These are phyloP conservation scores for Jamesozyma hellenica DNA, from an alignment of 805 yeast genomes.

Conservation along the genomic window DNA sequence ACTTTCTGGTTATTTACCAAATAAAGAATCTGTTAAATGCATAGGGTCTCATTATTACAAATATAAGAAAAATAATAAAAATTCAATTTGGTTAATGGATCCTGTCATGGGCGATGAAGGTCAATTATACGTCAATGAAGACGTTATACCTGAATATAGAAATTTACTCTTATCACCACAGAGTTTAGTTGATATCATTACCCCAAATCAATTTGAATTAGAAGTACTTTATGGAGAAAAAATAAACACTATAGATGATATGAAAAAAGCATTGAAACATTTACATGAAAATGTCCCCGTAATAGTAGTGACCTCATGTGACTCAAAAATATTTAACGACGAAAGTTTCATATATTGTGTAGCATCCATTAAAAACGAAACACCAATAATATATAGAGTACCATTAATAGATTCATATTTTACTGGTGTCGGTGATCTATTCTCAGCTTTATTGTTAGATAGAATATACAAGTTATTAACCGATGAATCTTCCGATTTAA, in stretches of 20 bases:
- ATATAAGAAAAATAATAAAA: constrained; percentile 30
- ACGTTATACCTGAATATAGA: constrained; percentile 51
- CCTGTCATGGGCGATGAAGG: constrained; percentile 82
- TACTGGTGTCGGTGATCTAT: constrained; percentile 91
- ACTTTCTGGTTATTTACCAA: constrained; percentile 62
- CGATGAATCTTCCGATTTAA: constrained; percentile 1
- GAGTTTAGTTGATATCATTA: constrained; percentile 55
- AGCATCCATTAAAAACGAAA: constrained; percentile 30
- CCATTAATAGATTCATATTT: constrained; percentile 69
- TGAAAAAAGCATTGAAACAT: constrained; percentile 37
- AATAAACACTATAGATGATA: constrained; percentile 32
- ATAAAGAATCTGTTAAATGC: constrained; percentile 37
- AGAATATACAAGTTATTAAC: constrained; percentile 35
- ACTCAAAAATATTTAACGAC: constrained; percentile 18
- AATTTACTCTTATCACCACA: constrained; percentile 29
- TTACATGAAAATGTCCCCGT: constrained; percentile 35
- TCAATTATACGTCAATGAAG: constrained; percentile 49
- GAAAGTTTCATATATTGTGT: constrained; percentile 33
- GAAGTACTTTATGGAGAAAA: constrained; percentile 54
- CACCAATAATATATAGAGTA: constrained; percentile 32
- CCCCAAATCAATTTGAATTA: constrained; percentile 87
- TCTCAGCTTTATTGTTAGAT: constrained; percentile 69
- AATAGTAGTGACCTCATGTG: constrained; percentile 21
- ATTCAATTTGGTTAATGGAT: constrained; percentile 49
- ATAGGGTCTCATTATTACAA: constrained; percentile 33